phyloP scores from a whole-genome alignment of 108 stramenopile species.

The Aurantiochytrium sp. region DNA sequence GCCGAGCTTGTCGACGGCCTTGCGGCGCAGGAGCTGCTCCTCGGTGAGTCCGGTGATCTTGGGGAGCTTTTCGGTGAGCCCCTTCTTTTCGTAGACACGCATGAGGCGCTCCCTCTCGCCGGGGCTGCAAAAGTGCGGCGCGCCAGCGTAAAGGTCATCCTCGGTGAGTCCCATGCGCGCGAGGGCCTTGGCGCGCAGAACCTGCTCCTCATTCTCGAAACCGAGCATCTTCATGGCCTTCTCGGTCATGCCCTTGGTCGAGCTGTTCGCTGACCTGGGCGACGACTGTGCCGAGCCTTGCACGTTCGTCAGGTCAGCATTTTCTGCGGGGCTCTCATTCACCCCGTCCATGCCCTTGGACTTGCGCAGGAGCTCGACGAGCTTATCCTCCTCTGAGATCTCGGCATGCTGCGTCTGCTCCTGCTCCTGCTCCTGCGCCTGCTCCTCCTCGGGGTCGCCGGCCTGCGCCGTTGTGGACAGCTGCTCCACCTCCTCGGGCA shows the following conservation, averaged over 20 bases:
- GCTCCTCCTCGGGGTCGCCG: neutral
- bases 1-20: conserved; percentile 28
- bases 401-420: neutral
- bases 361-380: too few relatives aligned
- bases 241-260: neutral
- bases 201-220: neutral
- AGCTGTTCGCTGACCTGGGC: neutral
- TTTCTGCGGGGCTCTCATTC: too few relatives aligned
- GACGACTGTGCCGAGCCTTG: neutral
- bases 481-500: too few relatives aligned
- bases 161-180: neutral
- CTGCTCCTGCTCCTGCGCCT: neutral
- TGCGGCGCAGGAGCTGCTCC: conserved; percentile 16
- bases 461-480: too few relatives aligned
- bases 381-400: neutral
- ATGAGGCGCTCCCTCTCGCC: neutral
- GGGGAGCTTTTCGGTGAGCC: neutral
- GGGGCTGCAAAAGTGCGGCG: neutral
- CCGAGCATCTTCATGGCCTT: conserved; percentile 14
- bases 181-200: neutral
- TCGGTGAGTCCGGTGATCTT: conserved; percentile 7
- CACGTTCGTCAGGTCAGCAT: too few relatives aligned
- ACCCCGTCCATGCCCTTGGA: too few relatives aligned
- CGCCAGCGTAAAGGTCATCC: neutral
- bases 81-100: neutral